These are phyloP conservation scores for Serendipita sp. DNA, from an alignment of 768 basidiomycete species.

Conservation along the genomic window DNA sequence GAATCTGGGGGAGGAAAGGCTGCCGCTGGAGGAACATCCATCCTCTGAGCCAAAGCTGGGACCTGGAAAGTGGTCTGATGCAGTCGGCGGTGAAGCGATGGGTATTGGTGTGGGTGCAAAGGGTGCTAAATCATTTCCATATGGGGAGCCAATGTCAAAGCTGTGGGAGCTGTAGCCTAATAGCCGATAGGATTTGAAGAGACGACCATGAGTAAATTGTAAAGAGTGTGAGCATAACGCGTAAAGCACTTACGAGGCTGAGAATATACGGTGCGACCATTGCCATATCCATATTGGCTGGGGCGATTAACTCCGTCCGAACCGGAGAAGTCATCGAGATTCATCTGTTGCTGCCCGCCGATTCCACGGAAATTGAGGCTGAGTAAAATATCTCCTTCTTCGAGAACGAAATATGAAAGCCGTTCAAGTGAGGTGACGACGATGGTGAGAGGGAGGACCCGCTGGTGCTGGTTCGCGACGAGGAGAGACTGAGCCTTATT, in stretches of 20 bases:
- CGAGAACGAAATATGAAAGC: neutral
- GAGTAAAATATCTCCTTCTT: neutral
- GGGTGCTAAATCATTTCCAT: neutral
- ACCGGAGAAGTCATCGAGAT: too few relatives aligned
- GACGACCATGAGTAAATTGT: too few relatives aligned
- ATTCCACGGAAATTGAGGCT: neutral
- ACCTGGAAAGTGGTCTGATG: neutral
- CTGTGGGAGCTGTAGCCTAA: neutral
- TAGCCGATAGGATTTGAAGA: neutral
- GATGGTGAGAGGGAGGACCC: neutral
- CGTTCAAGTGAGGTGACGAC: neutral
- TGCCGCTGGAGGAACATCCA: neutral
- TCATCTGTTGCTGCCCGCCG: too few relatives aligned
- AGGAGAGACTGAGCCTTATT: neutral
- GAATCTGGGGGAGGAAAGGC: neutral
- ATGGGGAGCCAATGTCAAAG: neutral
- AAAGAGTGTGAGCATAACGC: too few relatives aligned
- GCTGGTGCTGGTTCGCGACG: neutral
- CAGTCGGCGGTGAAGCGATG: neutral
- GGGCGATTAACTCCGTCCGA: neutral
- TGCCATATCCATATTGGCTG: neutral
- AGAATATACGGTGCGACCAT: neutral
- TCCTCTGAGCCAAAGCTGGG: neutral
- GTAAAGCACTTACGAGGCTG: neutral
- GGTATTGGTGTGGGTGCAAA: neutral